Evolutionary conservation across 108 stramenopile species (phyloP), one percentile per base, ranked within the genome.

Genomic region (Nitzschia sp.): DNA sequence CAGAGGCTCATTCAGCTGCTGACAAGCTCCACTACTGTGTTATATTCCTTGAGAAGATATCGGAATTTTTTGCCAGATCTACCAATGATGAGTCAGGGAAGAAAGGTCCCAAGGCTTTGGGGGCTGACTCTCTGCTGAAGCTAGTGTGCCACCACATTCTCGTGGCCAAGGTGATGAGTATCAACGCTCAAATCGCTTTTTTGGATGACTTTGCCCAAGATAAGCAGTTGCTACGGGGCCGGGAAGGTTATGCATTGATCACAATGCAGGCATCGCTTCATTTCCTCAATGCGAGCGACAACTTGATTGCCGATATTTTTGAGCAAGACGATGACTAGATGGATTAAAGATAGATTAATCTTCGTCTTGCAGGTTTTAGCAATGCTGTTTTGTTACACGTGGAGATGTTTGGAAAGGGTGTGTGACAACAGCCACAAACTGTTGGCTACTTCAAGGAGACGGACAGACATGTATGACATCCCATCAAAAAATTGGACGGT

Each of bases 171-270:
- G 81, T 90, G 0, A 40, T 52, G 0, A 38, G 76, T 24, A 86
- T 89, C 63, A 85, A 93, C 72, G 87, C 90, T 11, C 89, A 94
- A 65, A 71, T 91, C 19, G 82, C 82, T 12, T 94, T 94, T 53
- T 63, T 94, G 67, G 93, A 94, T 70, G 93, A 94, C 61, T 94
- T 94, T 77, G 86, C 93, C 8, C 74, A 88, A 46, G 90, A 94
- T 54, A 87, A 90, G 59, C 88, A 90, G 46, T 67, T 94, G 20
- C 65, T 90, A 9, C 81, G 84, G 15, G 93, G 93, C 0, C 86
- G 84, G 63, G 93, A 94, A 77, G 93, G 93, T 8, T 94, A 94
- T 68, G 84, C 90, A 10, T 68, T 94, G 15, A 89, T 91, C 2
- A 94, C 90, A 15, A 53, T 94, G 20, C 90, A 91, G 63, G 93